phyloP scores from a whole-genome alignment of 345 rosid genomes.

The Dipteronia dyeriana region DNA sequence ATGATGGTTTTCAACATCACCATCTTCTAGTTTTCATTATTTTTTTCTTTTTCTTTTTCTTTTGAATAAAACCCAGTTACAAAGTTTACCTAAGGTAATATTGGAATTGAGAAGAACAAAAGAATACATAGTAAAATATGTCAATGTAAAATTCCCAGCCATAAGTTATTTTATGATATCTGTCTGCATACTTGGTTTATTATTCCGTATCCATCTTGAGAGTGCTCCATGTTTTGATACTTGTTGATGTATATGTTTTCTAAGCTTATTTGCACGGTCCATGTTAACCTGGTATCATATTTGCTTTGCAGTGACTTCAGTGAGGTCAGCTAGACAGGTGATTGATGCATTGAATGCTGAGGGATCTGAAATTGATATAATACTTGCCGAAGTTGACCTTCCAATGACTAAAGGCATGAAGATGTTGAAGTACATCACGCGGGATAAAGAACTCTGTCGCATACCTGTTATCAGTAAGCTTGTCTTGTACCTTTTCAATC shows the following conservation, averaged over 20 bases:
- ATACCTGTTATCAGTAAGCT: conserved; percentile 97
- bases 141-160: neutral
- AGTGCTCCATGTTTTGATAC: neutral
- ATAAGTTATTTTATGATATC: neutral
- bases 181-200: neutral
- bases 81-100: too few relatives aligned
- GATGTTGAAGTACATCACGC: conserved; percentile 85
- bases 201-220: neutral
- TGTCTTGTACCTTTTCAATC: conserved; percentile 9
- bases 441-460: conserved; percentile 77
- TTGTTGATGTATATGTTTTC: conserved; percentile 9
- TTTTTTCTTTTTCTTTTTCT: too few relatives aligned
- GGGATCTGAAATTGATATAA: conserved; percentile 91
- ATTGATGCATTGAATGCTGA: conserved; percentile 95
- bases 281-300: conserved; percentile 15
- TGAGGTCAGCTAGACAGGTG: conserved; percentile 91
- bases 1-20: neutral
- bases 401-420: conserved; percentile 96
- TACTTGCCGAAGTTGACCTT: conserved; percentile 95
- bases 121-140: neutral
- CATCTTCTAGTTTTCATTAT: neutral
- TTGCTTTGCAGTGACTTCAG: conserved; percentile 72
- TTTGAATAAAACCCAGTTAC: neutral
- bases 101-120: neutral
- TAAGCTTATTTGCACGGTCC: neutral